Evolutionary conservation across 257 asterid species (phyloP), one percentile per base, ranked within the genome.

Genomic region (Primulina huaijiensis): DNA sequence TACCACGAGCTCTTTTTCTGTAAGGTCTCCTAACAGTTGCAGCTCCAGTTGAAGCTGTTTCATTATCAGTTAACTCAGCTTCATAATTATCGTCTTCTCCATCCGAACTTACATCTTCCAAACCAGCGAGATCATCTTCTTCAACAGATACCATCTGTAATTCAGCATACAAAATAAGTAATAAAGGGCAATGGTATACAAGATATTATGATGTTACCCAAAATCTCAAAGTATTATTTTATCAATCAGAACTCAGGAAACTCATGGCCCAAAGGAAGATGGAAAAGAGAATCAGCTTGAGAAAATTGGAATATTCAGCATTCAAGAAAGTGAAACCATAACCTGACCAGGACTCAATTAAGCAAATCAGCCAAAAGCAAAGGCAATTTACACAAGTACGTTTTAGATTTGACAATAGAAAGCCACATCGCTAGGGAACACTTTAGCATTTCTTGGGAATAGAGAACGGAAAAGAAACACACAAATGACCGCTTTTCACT

Each of bases 81-180:
- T 93, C 96, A 79, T 87, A 93, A 78, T 86, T 93, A 78, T 90
- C 99, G 75, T 93, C 97, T 76, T 90, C 97, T 59, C 88, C 97
- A 62, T 91, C 99, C 65, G 96, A 87, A 79, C 97, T 90, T 76
- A 84, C 93, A 79, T 90, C 98, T 81, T 90, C 97, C 78, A 90
- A 76, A 69, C 96, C 97, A 79, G 97, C 99, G 82, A 89, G 96
- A 77, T 87, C 99, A 77, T 90, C 99, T 43, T 93, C 97, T 80
- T 90, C 99, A 61, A 93, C 92, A 64, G 97, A 84, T 62, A 89
- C 92, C 99, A 90, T 93, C 99, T 93, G 88, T 65, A 77, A 23
- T 60, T 76, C 37, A 33, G 68, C 71, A 77, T 70, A 64, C 62
- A 34, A 60, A 76, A 29, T 23, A 55, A 68, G 68, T 62, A 53